These are phyloP conservation scores for Kalanchoe fedtschenkoi DNA, from an alignment of 164 flowering plant species.

Conservation along the genomic window DNA sequence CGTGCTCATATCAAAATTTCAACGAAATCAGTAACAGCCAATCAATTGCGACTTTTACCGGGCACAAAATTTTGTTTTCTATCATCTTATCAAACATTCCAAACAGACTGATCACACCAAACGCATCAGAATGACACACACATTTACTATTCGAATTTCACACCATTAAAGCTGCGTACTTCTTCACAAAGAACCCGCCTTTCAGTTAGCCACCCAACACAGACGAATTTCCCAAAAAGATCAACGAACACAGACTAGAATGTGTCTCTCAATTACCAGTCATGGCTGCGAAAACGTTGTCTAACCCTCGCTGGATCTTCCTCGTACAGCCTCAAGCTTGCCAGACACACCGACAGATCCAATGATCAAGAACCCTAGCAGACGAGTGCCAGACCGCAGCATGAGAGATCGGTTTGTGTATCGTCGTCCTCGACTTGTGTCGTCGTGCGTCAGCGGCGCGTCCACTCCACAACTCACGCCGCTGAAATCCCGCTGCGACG, in stretches of 20 bases:
- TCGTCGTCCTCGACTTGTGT: not conserved
- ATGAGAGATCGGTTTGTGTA: not conserved
- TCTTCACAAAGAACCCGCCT: not conserved
- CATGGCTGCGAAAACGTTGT: not conserved
- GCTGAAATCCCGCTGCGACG: not conserved
- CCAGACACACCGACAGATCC: not conserved
- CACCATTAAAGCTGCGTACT: not conserved
- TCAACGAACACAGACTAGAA: no score
- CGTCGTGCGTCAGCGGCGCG: not conserved
- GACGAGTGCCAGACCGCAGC: no score
- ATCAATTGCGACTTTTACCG: no score
- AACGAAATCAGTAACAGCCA: not conserved
- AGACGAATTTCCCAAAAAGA: not conserved
- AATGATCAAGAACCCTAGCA: not conserved
- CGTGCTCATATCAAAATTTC: slow-evolving; percentile 35
- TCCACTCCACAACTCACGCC: not conserved
- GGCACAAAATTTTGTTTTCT: not conserved
- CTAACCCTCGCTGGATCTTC: no score
- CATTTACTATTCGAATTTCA: not conserved
- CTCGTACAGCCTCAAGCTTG: not conserved
- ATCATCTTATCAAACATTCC: not conserved
- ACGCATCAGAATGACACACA: not conserved
- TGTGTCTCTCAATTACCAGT: not conserved
- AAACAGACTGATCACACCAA: not conserved
- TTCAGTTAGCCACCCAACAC: not conserved